Base-by-base conservation (phyloP, 1,284 basidiomycete genomes). In the Amylostereum areolatum region DNA sequence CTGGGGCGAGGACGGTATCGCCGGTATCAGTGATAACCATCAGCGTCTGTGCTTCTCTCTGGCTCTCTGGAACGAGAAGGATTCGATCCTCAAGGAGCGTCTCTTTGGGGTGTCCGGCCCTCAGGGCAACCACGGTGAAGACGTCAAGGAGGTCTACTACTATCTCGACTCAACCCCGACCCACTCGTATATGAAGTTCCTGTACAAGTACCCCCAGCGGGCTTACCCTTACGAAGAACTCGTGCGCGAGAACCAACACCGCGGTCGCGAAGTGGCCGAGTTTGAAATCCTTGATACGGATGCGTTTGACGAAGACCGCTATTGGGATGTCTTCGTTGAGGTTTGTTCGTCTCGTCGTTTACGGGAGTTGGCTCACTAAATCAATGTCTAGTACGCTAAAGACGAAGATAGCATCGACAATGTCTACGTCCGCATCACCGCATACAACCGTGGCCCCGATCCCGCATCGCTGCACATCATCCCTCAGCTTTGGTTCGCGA, bases 111-210 rank as follows among this genome's bases (percentile, higher is more conserved):
- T 97, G 47, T 97, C 95, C 42, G 93, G 94, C 24, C 91, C 94
- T 65, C 89, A 99, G 71, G 92, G 95, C 39, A 99, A 99, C 67
- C 96, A 99, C 69, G 96, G 96, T 56, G 96, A 99, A 69, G 96
- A 99, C 65, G 92, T 95, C 72, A 98, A 98, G 71, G 96, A 99
- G 65, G 74, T 98, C 30, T 98, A 98, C 69, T 99, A 95, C 66
- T 98, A 99, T 69, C 82, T 99, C 57, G 96, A 98, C 69, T 97
- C 92, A 47, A 97, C 96, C 0, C 96, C 96, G 24, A 97, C 95
- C 1, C 96, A 99, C 66, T 96, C 92, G 31, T 99, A 98, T 79
- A 98, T 98, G 96, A 99, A 98, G 70, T 96, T 89, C 69, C 73
- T 97, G 52, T 97, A 97, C 83, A 98, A 98, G 69, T 98, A 98